Percentiles rank a stretch among this genome's conserved stretches.
Conservation (phyloP, 2,329 filamentous ascomycete genomes). For the Aulographum hederae region DNA sequence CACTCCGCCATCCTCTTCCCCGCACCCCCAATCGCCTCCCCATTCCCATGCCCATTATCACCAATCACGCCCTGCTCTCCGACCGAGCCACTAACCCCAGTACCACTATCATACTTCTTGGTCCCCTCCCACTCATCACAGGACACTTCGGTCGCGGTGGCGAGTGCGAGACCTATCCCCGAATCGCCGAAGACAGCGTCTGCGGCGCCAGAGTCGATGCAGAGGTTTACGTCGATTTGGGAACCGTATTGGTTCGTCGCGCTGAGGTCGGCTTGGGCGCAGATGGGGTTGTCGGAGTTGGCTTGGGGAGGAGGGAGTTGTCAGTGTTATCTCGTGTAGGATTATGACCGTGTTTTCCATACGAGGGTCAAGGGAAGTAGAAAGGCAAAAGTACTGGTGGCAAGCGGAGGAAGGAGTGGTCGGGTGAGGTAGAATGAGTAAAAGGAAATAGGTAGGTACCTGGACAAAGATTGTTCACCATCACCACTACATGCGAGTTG, state of each 20-base stretch:
- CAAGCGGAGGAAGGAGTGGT: too few species aligned
- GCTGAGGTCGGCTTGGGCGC: conserved; percentile 14
- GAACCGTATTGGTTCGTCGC: conserved; percentile 20
- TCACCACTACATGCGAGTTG: conserved; percentile 18
- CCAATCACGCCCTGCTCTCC: too few species aligned
- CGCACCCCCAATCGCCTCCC: too few species aligned
- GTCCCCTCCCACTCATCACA: background rate
- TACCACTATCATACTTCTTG: background rate
- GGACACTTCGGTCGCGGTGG: conserved; percentile 14
- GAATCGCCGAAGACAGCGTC: conserved; percentile 16
- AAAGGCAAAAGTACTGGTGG: too few species aligned
- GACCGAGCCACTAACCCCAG: too few species aligned
- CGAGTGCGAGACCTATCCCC: conserved; percentile 14
- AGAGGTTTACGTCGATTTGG: conserved; percentile 23
- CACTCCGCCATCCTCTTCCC: too few species aligned
- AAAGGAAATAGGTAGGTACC: conserved; percentile 1
- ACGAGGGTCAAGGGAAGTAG: too few species aligned
- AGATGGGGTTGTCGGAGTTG: conserved; percentile 19
- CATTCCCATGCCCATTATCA: too few species aligned
- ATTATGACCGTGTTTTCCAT: too few species aligned
- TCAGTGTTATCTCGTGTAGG: too few species aligned
- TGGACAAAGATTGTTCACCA: conserved; percentile 23
- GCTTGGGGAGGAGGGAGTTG: too few species aligned
- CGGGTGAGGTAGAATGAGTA: background rate
- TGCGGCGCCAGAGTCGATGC: conserved; percentile 18